Evolutionary conservation across 306 rosid genomes (phyloP), one percentile per base, ranked within the genome.

Genomic region (Inga leiocalycina): DNA sequence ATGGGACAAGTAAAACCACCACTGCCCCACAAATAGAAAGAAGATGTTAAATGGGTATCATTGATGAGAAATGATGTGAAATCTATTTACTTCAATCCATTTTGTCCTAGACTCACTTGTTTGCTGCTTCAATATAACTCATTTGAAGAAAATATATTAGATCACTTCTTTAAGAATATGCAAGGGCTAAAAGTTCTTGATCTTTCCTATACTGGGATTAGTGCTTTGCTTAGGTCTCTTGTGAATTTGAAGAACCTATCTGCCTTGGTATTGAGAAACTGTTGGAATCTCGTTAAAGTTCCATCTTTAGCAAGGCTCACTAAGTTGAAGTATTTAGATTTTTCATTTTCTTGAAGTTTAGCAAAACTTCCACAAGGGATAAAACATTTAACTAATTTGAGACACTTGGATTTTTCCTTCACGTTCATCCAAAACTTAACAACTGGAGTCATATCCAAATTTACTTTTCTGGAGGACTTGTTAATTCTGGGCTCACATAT

Each of bases 61-160:
- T n/a, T n/a, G n/a, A n/a, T n/a, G n/a, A n/a, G n/a, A n/a, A n/a
- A n/a, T 44, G 8, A 70, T 37, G 11, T 83, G 22, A 20, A 15
- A 35, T 54, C 51, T 45, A 68, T 61, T 2, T 17, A 24, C 34
- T 24, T 61, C 74, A 80, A 37, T 6, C 69, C 39, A 69, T 45
- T 4, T 27, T 62, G 69, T 30, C 62, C 64, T 2, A 20, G 4
- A 32, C 41, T 82, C 16, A 68, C 78, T 54, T 76, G 74, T 30
- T 71, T 82, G 51, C 69, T 82, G 1, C 52, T 82, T 30, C 85
- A 77, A 43, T 39, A 30, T 1, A 82, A 82, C 30, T 80, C 77
- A 24, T 61, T 61, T 61, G 35, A 9, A 22, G 1, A 10, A 24
- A 11, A 24, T 3, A 24, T 61, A 22, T 24, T 3, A 1, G 4